Percentiles rank a stretch among this genome's conserved stretches.
Evolutionary conservation across 768 basidiomycete genomes (phyloP).

Genomic region (Agrocybe praecox): DNA sequence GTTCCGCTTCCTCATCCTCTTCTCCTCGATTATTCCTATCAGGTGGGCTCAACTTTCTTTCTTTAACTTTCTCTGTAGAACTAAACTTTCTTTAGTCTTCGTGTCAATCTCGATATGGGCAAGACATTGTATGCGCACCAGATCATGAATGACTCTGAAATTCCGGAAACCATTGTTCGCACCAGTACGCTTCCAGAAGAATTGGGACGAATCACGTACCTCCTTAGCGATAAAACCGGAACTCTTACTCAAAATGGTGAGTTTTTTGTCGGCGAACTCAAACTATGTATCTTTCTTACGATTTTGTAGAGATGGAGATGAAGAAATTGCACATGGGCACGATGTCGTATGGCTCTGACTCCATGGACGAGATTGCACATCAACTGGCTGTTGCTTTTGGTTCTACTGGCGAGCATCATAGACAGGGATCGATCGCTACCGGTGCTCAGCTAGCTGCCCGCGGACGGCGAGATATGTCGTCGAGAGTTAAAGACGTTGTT

Average conservation of each 20-base stretch:
- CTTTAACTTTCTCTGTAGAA: background rate
- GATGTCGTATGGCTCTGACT: constrained; percentile 93
- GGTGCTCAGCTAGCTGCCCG: constrained; percentile 83
- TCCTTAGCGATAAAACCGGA: constrained; percentile 97
- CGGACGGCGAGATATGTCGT: constrained; percentile 93
- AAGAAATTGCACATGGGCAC: constrained; percentile 99
- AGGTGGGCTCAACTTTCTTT: constrained; percentile 58
- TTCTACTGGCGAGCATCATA: constrained; percentile 51
- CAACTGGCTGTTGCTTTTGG: constrained; percentile 89
- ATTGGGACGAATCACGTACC: constrained; percentile 91
- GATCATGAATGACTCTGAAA: constrained; percentile 92
- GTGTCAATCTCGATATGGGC: constrained; percentile 99
- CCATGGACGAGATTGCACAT: constrained; percentile 98
- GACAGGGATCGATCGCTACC: constrained; percentile 64
- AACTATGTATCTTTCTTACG: background rate
- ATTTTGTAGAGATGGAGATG: constrained; percentile 92
- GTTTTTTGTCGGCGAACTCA: background rate
- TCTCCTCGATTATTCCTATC: constrained; percentile 99
- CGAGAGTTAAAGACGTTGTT: constrained; percentile 89
- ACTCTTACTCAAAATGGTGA: constrained; percentile 96
- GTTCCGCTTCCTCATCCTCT: constrained; percentile 94
- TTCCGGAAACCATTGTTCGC: constrained; percentile 93
- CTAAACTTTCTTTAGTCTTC: constrained; percentile 57
- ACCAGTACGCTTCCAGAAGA: constrained; percentile 99
- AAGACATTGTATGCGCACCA: constrained; percentile 97